Evolutionary conservation across 225 moss, liverwort and hornwort genomes (phyloP).

Genomic region (Rhytidiadelphus loreus): DNA sequence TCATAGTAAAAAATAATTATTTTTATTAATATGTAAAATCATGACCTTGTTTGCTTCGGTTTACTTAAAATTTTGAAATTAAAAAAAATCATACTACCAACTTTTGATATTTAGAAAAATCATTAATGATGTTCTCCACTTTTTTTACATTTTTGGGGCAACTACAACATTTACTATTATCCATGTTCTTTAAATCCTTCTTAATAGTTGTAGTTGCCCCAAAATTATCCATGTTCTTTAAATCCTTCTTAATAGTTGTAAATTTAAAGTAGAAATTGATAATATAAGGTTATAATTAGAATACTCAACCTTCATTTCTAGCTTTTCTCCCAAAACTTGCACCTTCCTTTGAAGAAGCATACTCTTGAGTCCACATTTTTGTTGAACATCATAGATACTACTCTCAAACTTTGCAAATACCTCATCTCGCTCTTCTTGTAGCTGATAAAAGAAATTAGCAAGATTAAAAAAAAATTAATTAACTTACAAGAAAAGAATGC

Average conservation of each 20-base stretch:
- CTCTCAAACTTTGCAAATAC: slow-evolving; percentile 78
- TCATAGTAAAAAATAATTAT: not conserved
- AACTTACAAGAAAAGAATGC: not conserved
- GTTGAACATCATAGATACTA: slow-evolving; percentile 72
- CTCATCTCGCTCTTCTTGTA: slow-evolving; percentile 63
- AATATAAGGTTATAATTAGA: not conserved
- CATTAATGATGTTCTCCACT: not conserved
- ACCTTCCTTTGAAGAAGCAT: slow-evolving; percentile 77
- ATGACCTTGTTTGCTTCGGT: not conserved
- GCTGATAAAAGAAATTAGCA: not conserved
- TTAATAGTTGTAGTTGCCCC: too few relatives aligned
- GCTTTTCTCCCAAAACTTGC: slow-evolving; percentile 47
- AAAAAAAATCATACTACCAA: not conserved
- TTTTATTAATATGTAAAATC: not conserved
- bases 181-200: too few relatives aligned
- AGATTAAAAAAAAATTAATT: not conserved
- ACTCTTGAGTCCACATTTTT: slow-evolving; percentile 73
- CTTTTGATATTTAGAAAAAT: not conserved
- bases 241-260: too few relatives aligned
- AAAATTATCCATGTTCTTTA: too few relatives aligned
- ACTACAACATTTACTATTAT: not conserved
- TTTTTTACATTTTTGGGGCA: not conserved
- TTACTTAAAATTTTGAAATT: not conserved
- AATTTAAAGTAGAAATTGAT: too few relatives aligned
- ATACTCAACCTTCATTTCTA: slow-evolving; percentile 62